Evolutionary conservation across 75 land plant species (phyloP), one percentile per base, ranked within the genome.

Genomic region (Gnetum montanum): DNA sequence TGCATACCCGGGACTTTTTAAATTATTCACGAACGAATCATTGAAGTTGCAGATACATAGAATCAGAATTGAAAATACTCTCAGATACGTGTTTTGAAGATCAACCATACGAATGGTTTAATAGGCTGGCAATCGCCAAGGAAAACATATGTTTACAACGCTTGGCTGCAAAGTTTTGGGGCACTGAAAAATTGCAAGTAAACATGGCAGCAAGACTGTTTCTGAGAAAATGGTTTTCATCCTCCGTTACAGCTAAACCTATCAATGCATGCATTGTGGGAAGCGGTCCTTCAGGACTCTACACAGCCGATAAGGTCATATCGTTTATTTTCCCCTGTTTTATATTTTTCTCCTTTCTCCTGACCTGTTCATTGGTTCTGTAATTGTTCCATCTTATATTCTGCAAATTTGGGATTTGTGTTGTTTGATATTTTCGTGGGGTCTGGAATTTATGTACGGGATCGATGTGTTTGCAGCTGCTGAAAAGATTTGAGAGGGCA

Each of bases 261-360:
- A 38, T 88, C 30, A 88, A 73, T 11, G 88, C 86, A 26, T 95
- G 99, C 59, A 49, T 95, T 34, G 99, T 95, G 6, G 99, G 99
- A 3, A 95, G 99, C 57, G 99, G 99, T 3, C 99, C 99, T 34
- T 91, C 99, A 19, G 99, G 99, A 11, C 86, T 95, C 40, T 95
- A 95, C 78, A 86, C 96, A 11, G 99, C 99, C n/a, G 90, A 95
- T n/a, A 95, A 90, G 92, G 92, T 94, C 45, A 33, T 31, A 18
- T 1, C 19, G 54, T 50, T 22, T 59, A 15, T 6, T n/a, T n/a
- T n/a, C n/a, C n/a, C n/a, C n/a, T n/a, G n/a, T 59, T 50, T 37
- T 43, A 15, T 49, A 11, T 66, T 46, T 27, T 15, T 19, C 22
- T 13, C 54, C 1, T 1, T 48, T 18, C 25, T 36, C 25, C 49